Percentiles rank a stretch among this genome's conserved stretches.
Conservation (phyloP, 257 asterid genomes). For the Gardenia jasminoides region DNA sequence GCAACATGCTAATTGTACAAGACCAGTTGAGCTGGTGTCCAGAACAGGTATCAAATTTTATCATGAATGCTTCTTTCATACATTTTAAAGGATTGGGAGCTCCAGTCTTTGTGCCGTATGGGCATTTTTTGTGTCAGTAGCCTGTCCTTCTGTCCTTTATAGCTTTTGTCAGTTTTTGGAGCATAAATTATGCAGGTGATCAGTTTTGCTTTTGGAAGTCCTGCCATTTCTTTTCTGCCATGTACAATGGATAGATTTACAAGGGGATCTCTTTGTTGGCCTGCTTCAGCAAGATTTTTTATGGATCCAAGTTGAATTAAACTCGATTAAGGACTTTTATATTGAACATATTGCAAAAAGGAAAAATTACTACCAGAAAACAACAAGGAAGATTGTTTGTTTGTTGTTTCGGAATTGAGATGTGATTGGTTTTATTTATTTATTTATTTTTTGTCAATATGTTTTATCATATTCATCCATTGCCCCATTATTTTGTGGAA, state of each 20-base stretch:
- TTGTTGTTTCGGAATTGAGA: background rate
- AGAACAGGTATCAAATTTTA: background rate
- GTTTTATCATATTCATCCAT: background rate
- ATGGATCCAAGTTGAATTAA: background rate
- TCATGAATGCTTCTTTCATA: background rate
- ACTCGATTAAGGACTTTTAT: background rate
- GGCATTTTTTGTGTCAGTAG: background rate
- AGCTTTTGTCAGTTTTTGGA: background rate
- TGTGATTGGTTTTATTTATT: background rate
- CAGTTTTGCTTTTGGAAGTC: background rate
- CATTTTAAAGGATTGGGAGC: background rate
- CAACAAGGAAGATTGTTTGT: background rate
- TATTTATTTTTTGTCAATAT: too few species aligned
- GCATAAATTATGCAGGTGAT: background rate
- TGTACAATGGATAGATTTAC: background rate
- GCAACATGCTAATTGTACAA: background rate
- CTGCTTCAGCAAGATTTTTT: background rate
- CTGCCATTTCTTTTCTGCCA: background rate
- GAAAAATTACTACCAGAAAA: background rate
- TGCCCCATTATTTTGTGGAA: too few species aligned
- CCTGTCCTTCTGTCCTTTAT: background rate
- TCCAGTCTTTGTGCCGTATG: background rate
- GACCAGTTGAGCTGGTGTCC: background rate
- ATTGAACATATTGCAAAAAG: background rate
- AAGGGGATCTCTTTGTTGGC: background rate